A percentile compares a stretch with the other conserved stretches of the same genome.
phyloP scores from a whole-genome alignment of 495 filamentous ascomycete genomes.

The Lindgomyces ingoldianus region DNA sequence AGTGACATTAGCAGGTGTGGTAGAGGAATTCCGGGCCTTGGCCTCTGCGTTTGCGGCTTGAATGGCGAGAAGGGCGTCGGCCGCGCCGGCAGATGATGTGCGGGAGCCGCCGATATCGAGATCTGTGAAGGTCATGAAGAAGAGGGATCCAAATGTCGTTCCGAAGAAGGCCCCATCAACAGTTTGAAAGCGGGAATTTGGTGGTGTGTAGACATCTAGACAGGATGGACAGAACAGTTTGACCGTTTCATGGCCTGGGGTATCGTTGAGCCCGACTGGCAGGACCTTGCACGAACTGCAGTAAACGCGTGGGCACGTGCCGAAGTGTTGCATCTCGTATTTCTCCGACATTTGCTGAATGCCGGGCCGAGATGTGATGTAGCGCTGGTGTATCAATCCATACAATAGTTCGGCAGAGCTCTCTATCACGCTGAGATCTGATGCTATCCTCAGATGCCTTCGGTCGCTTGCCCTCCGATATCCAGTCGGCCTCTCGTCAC shows the following conservation, averaged over 20 bases:
- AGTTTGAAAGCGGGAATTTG: conserved; percentile 94
- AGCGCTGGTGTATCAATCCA: conserved; percentile 96
- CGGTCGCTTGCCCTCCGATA: conserved; percentile 66
- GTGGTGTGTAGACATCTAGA: conserved; percentile 94
- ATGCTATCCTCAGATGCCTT: conserved; percentile 81
- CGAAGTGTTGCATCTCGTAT: conserved; percentile 94
- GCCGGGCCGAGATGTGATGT: conserved; percentile 94
- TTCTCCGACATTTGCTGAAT: conserved; percentile 99
- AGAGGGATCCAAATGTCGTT: conserved; percentile 89
- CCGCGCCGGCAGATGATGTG: conserved; percentile 15
- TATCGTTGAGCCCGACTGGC: conserved; percentile 89
- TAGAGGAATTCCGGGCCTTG: conserved; percentile 34
- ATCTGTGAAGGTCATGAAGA: conserved; percentile 98
- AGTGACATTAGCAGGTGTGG: conserved; percentile 49
- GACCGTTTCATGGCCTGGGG: conserved; percentile 93
- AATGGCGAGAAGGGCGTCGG: conserved; percentile 30
- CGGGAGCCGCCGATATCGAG: conserved; percentile 63
- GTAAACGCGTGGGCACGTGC: conserved; percentile 84
- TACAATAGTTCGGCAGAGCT: conserved; percentile 96
- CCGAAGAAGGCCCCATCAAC: conserved; percentile 99
- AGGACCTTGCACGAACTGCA: conserved; percentile 86
- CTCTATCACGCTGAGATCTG: conserved; percentile 92
- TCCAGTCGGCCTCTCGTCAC: conserved; percentile 46
- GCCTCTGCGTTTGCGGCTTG: conserved; percentile 25
- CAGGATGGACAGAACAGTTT: conserved; percentile 98